Base-by-base conservation (phyloP, 768 basidiomycete genomes). In the Tricholomella constricta region DNA sequence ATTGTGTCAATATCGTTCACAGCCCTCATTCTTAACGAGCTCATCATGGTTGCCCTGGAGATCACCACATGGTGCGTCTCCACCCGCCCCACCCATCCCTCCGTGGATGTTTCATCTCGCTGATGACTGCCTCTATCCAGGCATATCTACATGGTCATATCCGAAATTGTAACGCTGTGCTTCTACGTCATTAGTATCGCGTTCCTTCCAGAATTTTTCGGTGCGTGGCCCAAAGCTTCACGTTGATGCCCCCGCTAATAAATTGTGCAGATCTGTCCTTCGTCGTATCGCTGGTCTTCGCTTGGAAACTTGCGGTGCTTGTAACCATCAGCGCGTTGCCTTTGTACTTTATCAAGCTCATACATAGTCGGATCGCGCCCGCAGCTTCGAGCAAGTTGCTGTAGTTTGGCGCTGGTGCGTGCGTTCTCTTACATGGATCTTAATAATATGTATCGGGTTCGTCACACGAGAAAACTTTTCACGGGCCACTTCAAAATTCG, bases 1-100 rank as follows among this genome's bases (percentile, higher is more conserved):
- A 98, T 99, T 55, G 97, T 99, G 26, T 89, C 96, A 17, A 99
- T 98, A 60, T 98, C 97, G 0, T 99, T 97, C 68, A 97, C 95
- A 1, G 92, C 97, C 1, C 78, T 98, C 51, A 84, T 99, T 58
- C 76, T 98, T 25, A 99, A 99, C 66, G 97, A 98, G 67, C 83
- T 99, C 45, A 94, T 98, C 72, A 99, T 98, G 97, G 97, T 98
- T 41, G 94, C 95, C 2, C 70, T 98, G 60, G 95, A 98, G 71
- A 94, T 98, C 54, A 98, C 95, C 3, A 98, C 92, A 56, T 99
- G 96, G 96, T 92, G 62, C 50, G 75, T 8, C 15, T n/a, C 34
- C 35, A 59, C 43, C 42, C 17, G 10, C 3, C 20, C 17, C 25
- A 14, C 6, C 23, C 22, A 3, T 9, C 45, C 35, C 17, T 36